These are phyloP conservation scores for Ajuga reptans DNA, from an alignment of 305 asterid species.

Conservation along the genomic window DNA sequence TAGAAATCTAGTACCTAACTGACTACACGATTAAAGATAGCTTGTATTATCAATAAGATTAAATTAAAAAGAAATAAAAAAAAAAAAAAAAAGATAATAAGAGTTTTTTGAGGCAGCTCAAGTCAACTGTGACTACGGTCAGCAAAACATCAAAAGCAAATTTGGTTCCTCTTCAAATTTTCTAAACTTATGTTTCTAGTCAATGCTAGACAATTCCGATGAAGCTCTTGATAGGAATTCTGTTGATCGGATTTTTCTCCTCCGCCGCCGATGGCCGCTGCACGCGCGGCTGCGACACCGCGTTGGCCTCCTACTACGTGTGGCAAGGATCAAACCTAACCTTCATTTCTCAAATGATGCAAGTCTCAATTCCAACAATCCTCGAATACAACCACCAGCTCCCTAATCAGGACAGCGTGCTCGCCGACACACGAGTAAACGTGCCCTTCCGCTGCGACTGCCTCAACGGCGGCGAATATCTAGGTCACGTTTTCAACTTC, in stretches of 20 bases:
- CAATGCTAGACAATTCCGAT: conserved; percentile 7
- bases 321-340: conserved; percentile 28
- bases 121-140: conserved; percentile 18
- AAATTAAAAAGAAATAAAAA: no score
- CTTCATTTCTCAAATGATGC: conserved; percentile 27
- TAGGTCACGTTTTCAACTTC: conserved; percentile 50
- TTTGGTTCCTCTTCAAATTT: conserved; percentile 1
- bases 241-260: conserved; percentile 25
- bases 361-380: conserved; percentile 15
- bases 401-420: conserved; percentile 40
- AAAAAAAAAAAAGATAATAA: no score
- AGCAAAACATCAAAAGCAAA: background rate
- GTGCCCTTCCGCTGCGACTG: conserved; percentile 75
- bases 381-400: conserved; percentile 39
- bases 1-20: no score
- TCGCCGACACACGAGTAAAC: conserved; percentile 34
- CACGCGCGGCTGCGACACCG: conserved; percentile 52
- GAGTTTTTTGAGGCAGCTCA: no score
- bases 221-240: conserved; percentile 28
- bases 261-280: conserved; percentile 46
- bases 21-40: no score
- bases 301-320: conserved; percentile 61
- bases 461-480: conserved; percentile 28
- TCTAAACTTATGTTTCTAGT: background rate
- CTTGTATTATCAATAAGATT: no score